Evolutionary conservation across 345 rosid species (phyloP).

Genomic region (Excoecaria agallocha): DNA sequence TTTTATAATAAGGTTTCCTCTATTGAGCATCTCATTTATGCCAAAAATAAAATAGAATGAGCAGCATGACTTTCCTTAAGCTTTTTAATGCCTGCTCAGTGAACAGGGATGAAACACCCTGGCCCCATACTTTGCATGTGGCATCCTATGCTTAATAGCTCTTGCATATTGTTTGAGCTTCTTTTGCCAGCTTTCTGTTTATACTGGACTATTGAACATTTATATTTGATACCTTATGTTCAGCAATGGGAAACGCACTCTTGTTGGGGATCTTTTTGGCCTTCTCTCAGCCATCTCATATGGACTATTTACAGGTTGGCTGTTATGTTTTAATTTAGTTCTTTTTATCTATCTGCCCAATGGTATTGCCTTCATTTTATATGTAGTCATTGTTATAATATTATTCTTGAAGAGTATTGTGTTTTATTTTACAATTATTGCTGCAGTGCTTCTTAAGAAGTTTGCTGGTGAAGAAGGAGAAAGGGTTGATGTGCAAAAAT

Average conservation of each 20-base stretch:
- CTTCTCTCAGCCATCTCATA: constrained; percentile 93
- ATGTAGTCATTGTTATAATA: not conserved
- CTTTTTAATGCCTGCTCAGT: not conserved
- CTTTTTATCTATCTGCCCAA: not conserved
- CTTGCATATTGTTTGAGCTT: constrained; percentile 16
- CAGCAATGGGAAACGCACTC: constrained; percentile 81
- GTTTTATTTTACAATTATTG: constrained; percentile 19
- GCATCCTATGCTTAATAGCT: constrained; percentile 16
- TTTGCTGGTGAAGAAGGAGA: constrained; percentile 96
- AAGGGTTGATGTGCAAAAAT: constrained; percentile 88
- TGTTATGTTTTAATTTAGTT: not conserved
- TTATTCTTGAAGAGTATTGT: constrained; percentile 8
- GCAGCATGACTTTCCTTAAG: not conserved
- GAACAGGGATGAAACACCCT: no score
- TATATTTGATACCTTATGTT: constrained; percentile 58
- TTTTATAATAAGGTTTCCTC: not conserved
- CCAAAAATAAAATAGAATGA: not conserved
- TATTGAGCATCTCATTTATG: not conserved
- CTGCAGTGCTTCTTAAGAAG: constrained; percentile 94
- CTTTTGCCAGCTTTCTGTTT: constrained; percentile 23
- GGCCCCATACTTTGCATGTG: no score
- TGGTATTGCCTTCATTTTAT: not conserved
- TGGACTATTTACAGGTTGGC: constrained; percentile 86
- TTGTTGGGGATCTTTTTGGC: constrained; percentile 92
- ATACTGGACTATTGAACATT: constrained; percentile 28